Percentiles rank a stretch among this genome's conserved stretches.
Conservation (phyloP, 805 yeast species). For the Ogataea corticis region DNA sequence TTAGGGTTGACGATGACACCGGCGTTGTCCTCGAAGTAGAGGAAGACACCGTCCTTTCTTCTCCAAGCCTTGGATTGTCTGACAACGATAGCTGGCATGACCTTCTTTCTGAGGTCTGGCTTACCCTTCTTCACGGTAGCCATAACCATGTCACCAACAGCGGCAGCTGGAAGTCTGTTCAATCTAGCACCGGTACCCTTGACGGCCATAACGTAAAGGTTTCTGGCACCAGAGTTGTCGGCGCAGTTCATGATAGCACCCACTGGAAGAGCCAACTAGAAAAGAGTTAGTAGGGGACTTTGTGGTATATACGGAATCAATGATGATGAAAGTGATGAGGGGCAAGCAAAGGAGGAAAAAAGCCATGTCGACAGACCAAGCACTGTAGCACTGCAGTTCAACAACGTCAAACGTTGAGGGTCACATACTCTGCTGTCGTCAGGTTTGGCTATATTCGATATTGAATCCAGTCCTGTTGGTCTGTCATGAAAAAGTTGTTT, state of each 20-base stretch:
- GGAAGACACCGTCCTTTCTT: conserved; percentile 99
- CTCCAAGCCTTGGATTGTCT: conserved; percentile 99
- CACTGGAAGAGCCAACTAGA: conserved; percentile 95
- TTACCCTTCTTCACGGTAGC: conserved; percentile 99
- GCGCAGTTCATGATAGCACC: conserved; percentile 99
- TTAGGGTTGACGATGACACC: conserved; percentile 99
- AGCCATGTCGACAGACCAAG: too few species aligned
- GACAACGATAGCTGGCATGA: conserved; percentile 99
- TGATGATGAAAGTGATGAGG: too few species aligned
- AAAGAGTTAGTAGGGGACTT: conserved; percentile 18
- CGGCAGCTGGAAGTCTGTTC: conserved; percentile 99
- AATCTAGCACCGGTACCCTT: conserved; percentile 99
- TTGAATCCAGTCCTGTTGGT: too few species aligned
- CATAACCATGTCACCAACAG: conserved; percentile 99
- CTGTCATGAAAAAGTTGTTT: too few species aligned
- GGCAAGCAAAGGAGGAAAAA: too few species aligned
- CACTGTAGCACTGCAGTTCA: too few species aligned
- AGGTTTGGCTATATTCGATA: too few species aligned
- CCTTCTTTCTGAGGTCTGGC: conserved; percentile 99
- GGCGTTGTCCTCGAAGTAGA: conserved; percentile 99
- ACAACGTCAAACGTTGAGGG: too few species aligned
- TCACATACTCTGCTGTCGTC: too few species aligned
- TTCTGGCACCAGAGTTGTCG: conserved; percentile 99
- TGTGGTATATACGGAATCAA: neutral
- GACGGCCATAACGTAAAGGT: conserved; percentile 97